phyloP scores from a whole-genome alignment of 192 early-diverging fungal species.

The Coemansia sp. region DNA sequence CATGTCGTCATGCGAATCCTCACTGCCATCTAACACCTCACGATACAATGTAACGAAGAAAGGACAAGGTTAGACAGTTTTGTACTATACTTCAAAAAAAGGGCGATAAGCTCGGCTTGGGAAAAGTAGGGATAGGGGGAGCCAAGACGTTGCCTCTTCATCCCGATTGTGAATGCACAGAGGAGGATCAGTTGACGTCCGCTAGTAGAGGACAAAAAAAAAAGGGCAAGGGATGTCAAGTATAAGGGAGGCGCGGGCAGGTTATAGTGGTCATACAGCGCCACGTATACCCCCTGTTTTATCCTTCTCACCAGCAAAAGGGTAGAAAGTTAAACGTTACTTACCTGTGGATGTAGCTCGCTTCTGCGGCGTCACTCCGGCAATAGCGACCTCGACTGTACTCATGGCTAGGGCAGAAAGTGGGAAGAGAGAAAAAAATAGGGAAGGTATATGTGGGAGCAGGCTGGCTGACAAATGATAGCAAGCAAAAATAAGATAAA shows the following conservation, averaged over 20 bases:
- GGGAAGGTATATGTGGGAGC: background rate
- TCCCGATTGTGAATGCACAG: background rate
- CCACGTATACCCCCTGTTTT: background rate
- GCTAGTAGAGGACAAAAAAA: background rate
- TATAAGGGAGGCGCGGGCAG: background rate
- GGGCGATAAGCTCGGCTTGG: background rate
- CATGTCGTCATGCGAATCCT: constrained; percentile 52
- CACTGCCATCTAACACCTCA: constrained; percentile 27
- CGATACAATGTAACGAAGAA: background rate
- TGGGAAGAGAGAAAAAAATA: background rate
- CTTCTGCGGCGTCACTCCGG: constrained; percentile 31
- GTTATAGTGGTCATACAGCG: constrained; percentile 1
- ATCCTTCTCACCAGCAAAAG: background rate
- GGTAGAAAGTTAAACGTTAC: too few relatives aligned
- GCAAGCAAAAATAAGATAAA: background rate
- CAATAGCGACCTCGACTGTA: constrained; percentile 19
- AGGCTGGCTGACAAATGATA: constrained; percentile 10
- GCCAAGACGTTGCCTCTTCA: background rate
- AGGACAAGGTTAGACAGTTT: background rate
- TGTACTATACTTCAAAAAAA: background rate
- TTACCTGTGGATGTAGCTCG: constrained; percentile 31
- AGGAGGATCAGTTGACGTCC: background rate
- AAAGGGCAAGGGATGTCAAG: background rate
- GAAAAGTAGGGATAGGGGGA: constrained; percentile 12
- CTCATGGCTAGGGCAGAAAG: constrained; percentile 19